A percentile compares a stretch with the other conserved stretches of the same genome.
phyloP scores from a whole-genome alignment of 768 basidiomycete species.

The Pleurotus salmoneostramineus region DNA sequence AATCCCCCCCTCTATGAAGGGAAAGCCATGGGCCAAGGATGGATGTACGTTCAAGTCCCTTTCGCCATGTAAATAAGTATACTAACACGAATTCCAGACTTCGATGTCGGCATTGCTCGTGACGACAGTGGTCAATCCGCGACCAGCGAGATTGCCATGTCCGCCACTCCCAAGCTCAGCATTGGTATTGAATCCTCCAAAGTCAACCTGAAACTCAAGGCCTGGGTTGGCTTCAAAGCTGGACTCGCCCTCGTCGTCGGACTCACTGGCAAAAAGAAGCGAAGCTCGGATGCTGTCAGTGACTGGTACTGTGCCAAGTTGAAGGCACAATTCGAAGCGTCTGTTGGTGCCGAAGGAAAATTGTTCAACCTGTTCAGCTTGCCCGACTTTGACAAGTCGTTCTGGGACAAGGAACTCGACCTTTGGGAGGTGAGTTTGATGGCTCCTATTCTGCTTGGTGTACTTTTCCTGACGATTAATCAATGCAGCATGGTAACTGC shows the following conservation, averaged over 20 bases:
- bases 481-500: neutral
- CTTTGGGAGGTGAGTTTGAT: neutral
- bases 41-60: neutral
- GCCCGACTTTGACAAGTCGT: neutral
- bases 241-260: neutral
- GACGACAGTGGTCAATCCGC: neutral
- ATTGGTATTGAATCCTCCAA: neutral
- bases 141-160: neutral
- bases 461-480: neutral
- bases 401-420: neutral
- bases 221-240: neutral
- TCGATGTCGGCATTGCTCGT: neutral
- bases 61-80: too few relatives aligned
- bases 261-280: neutral
- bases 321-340: neutral
- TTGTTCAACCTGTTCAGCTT: neutral
- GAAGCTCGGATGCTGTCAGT: neutral
- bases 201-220: neutral
- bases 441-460: too few relatives aligned
- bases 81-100: neutral
- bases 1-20: neutral
- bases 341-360: neutral
- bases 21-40: neutral
- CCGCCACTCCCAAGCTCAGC: neutral
- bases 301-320: conserved; percentile 1